phyloP scores from a whole-genome alignment of 768 basidiomycete genomes.

The Austroboletus eburneus region DNA sequence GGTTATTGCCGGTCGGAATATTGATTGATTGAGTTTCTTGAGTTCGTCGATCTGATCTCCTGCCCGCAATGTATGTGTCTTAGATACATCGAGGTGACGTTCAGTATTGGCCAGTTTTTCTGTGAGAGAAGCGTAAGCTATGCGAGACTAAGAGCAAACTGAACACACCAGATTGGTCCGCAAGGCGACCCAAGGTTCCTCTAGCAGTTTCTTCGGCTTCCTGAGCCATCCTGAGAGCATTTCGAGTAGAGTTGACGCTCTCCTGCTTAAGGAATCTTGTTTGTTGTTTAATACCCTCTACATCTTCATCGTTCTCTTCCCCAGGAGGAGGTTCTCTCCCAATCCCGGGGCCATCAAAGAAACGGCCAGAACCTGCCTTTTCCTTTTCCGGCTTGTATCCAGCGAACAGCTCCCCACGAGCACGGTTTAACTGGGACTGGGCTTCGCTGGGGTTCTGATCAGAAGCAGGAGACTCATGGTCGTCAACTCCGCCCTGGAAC shows the following conservation, averaged over 20 bases:
- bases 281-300: constrained; percentile 94
- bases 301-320: constrained; percentile 79
- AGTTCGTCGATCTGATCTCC: constrained; percentile 92
- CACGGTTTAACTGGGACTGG: constrained; percentile 53
- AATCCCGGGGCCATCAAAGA: constrained; percentile 58
- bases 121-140: constrained; percentile 22
- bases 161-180: constrained; percentile 84
- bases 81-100: constrained; percentile 89
- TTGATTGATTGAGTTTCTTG: constrained; percentile 89
- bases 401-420: constrained; percentile 71
- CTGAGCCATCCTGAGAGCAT: constrained; percentile 88
- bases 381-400: constrained; percentile 64
- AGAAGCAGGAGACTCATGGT: constrained; percentile 14
- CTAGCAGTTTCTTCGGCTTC: constrained; percentile 96
- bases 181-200: constrained; percentile 77
- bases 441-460: constrained; percentile 14
- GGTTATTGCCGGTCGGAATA: constrained; percentile 88
- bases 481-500: constrained; percentile 25
- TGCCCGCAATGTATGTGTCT: constrained; percentile 82
- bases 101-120: constrained; percentile 92
- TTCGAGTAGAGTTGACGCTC: constrained; percentile 81
- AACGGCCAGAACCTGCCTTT: constrained; percentile 57
- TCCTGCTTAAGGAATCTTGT: constrained; percentile 90
- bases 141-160: background rate
- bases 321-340: constrained; percentile 50